phyloP scores from a whole-genome alignment of 2,329 filamentous ascomycete species.

The Achaetomium macrosporum region DNA sequence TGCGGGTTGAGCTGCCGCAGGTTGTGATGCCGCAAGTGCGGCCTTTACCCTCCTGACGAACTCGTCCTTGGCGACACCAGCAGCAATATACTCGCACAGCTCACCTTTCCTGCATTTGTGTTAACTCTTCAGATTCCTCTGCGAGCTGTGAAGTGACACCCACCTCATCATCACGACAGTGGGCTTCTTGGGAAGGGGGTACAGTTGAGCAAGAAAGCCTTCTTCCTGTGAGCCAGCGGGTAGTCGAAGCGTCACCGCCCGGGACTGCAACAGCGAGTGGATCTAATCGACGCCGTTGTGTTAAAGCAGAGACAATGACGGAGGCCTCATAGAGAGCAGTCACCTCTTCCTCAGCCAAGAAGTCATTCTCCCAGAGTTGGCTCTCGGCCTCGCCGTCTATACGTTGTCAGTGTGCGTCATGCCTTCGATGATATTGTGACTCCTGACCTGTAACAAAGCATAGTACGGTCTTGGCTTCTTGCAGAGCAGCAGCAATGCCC shows the following conservation, averaged over 20 bases:
- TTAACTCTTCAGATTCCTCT: constrained; percentile 7
- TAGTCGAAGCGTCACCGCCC: constrained; percentile 66
- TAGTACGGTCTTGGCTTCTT: constrained; percentile 68
- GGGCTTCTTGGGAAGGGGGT: constrained; percentile 71
- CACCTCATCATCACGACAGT: constrained; percentile 73
- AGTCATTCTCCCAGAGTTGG: constrained; percentile 65
- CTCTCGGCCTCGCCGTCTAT: constrained; percentile 67
- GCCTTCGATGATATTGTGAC: not conserved
- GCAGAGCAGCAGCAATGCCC: constrained; percentile 70
- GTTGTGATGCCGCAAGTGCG: constrained; percentile 29
- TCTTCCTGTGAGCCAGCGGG: constrained; percentile 72
- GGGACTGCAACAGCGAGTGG: constrained; percentile 48
- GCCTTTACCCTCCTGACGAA: constrained; percentile 53
- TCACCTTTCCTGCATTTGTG: constrained; percentile 57
- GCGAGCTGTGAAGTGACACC: constrained; percentile 18
- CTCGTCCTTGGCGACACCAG: constrained; percentile 58
- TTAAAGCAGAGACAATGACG: constrained; percentile 6
- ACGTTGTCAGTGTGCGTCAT: constrained; percentile 10
- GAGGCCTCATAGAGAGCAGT: constrained; percentile 15
- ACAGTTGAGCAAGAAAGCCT: constrained; percentile 74
- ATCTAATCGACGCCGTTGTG: constrained; percentile 37
- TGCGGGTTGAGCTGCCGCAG: not conserved
- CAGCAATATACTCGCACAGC: constrained; percentile 68
- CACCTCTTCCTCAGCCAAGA: constrained; percentile 53
- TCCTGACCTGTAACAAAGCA: constrained; percentile 74